A percentile compares a stretch with the other conserved stretches of the same genome.
phyloP scores from a whole-genome alignment of 1,139 yeast species.

The Keqinozyma sinolaborantium region DNA sequence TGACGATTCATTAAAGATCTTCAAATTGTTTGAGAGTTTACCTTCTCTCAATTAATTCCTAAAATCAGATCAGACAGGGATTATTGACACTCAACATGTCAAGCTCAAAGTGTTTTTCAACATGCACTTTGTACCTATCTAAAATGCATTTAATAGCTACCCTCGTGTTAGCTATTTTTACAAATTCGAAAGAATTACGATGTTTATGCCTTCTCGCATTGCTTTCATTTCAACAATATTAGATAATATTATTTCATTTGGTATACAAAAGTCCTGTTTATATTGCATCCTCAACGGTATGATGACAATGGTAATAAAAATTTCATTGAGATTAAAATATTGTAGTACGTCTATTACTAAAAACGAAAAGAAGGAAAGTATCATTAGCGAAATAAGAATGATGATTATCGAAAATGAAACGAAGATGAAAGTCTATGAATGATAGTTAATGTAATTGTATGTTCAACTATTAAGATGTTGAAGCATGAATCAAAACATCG shows the following conservation, averaged over 20 bases:
- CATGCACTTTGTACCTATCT: too few species aligned
- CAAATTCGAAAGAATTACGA: constrained; percentile 10
- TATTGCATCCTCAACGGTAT: constrained; percentile 22
- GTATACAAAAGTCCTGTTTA: constrained; percentile 22
- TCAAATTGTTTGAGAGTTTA: constrained; percentile 32
- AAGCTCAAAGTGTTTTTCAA: constrained; percentile 6
- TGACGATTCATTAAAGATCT: constrained; percentile 47
- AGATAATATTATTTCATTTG: constrained; percentile 7
- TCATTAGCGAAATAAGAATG: too few species aligned
- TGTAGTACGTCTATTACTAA: not conserved
- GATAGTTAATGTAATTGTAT: too few species aligned
- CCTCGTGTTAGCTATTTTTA: too few species aligned
- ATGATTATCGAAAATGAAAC: too few species aligned
- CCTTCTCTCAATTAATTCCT: constrained; percentile 6
- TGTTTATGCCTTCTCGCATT: constrained; percentile 3
- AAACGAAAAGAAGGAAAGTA: too few species aligned
- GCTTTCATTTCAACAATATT: constrained; percentile 14
- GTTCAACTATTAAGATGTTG: too few species aligned
- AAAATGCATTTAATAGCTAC: too few species aligned
- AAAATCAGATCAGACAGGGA: too few species aligned
- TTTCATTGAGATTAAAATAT: not conserved
- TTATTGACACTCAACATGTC: constrained; percentile 16
- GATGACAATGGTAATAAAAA: constrained; percentile 5
- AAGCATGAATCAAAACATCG: too few species aligned
- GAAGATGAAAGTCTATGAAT: too few species aligned